Percentiles rank a stretch among this genome's conserved stretches.
Evolutionary conservation across 2,329 filamentous ascomycete genomes (phyloP).

Genomic region (Neofusicoccum laricinum): DNA sequence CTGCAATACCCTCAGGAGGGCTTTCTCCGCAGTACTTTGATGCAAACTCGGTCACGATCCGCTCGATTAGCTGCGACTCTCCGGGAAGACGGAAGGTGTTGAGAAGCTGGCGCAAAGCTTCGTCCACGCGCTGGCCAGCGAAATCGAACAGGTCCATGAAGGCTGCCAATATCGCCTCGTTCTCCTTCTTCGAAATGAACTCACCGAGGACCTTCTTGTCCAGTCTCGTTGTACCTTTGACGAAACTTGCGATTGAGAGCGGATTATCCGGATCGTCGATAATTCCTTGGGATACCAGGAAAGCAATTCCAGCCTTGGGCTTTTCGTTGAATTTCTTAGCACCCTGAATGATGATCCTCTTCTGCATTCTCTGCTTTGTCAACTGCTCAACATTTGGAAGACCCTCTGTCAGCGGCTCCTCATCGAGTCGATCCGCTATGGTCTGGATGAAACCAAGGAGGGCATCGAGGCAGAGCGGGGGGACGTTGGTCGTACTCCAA

Average conservation of each 20-base stretch:
- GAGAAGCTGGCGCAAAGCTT: conserved; percentile 81
- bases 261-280: conserved; percentile 74
- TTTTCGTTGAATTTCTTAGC: conserved; percentile 92
- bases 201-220: conserved; percentile 91
- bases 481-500: conserved; percentile 98
- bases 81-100: conserved; percentile 92
- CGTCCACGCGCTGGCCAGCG: conserved; percentile 78
- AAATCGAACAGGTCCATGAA: conserved; percentile 92
- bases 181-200: conserved; percentile 85
- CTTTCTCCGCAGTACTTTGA: conserved; percentile 76
- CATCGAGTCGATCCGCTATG: conserved; percentile 79
- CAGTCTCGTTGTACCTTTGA: conserved; percentile 81
- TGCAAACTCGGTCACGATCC: conserved; percentile 83
- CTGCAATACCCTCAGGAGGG: conserved; percentile 70
- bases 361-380: conserved; percentile 70
- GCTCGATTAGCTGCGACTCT: conserved; percentile 87
- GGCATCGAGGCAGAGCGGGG: conserved; percentile 89
- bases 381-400: conserved; percentile 65
- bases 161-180: conserved; percentile 77
- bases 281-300: conserved; percentile 79
- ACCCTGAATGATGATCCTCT: conserved; percentile 85
- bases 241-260: conserved; percentile 75
- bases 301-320: conserved; percentile 84
- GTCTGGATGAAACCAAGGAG: conserved; percentile 88
- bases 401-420: conserved; percentile 61